A percentile compares a stretch with the other conserved stretches of the same genome.
Evolutionary conservation across 495 filamentous ascomycete genomes (phyloP).

Genomic region (Daldinia concentrica): DNA sequence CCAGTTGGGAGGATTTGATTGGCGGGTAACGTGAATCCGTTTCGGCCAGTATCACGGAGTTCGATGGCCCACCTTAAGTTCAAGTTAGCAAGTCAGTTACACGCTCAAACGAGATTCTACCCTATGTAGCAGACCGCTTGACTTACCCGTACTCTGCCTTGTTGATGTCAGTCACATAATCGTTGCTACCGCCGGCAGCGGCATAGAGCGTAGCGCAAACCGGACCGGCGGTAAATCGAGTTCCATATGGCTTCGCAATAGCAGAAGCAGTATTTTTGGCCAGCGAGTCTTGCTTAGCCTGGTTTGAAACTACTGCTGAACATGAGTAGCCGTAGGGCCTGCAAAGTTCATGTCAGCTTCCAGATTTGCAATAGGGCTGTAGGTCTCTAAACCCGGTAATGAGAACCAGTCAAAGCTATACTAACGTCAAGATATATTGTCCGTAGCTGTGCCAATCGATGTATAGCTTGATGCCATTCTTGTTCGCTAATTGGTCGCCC

Average conservation of each 20-base stretch:
- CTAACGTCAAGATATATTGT: conserved; percentile 56
- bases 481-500: conserved; percentile 52
- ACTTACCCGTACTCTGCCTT: conserved; percentile 58
- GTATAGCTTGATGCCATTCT: conserved; percentile 64
- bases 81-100: conserved; percentile 1
- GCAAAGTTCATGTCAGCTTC: conserved; percentile 15
- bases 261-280: conserved; percentile 49
- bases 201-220: conserved; percentile 68
- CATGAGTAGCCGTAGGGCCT: conserved; percentile 54
- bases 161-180: conserved; percentile 64
- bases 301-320: conserved; percentile 52
- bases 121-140: not conserved
- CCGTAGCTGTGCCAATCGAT: conserved; percentile 71
- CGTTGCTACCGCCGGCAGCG: conserved; percentile 62
- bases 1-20: conserved; percentile 62
- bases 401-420: conserved; percentile 2
- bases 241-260: conserved; percentile 60
- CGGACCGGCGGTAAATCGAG: conserved; percentile 58
- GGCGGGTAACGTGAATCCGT: conserved; percentile 67
- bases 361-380: not conserved
- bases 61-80: conserved; percentile 61
- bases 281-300: conserved; percentile 56
- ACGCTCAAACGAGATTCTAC: not conserved
- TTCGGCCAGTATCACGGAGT: conserved; percentile 53
- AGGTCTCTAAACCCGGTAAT: not conserved